Evolutionary conservation across 495 filamentous ascomycete genomes (phyloP).

Genomic region (Neurospora terricola): DNA sequence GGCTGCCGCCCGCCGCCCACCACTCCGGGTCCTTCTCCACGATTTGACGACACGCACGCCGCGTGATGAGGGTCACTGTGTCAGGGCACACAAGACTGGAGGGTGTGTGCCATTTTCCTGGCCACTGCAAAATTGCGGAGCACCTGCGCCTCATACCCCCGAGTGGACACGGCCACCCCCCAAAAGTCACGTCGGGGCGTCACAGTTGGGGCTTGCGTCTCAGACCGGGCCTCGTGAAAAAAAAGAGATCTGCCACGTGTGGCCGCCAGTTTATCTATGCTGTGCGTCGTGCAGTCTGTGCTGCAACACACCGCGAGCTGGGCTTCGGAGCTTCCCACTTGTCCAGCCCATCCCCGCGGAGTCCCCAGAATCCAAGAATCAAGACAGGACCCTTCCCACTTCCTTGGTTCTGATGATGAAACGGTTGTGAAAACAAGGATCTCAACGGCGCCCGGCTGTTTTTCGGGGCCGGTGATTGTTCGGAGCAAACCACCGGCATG

Average conservation of each 20-base stretch:
- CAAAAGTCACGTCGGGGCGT: background rate
- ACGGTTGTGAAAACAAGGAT: background rate
- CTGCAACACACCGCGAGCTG: background rate
- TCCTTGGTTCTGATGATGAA: background rate
- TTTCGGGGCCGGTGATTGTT: background rate
- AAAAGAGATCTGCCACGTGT: background rate
- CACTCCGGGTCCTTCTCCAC: background rate
- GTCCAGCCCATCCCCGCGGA: background rate
- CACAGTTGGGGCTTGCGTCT: background rate
- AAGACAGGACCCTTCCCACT: background rate
- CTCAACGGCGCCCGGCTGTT: background rate
- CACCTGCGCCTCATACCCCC: background rate
- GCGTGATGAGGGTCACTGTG: background rate
- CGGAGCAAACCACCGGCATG: background rate
- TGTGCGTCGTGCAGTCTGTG: background rate
- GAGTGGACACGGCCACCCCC: background rate
- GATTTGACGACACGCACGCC: background rate
- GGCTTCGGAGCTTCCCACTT: background rate
- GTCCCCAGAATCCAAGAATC: background rate
- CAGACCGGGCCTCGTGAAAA: background rate
- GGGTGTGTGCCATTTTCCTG: background rate
- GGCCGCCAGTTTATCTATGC: background rate
- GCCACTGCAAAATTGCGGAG: background rate
- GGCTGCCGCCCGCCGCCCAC: background rate
- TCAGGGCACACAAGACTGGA: background rate